Percentiles rank a stretch among this genome's conserved stretches.
Evolutionary conservation across 164 flowering plant species (phyloP).

Genomic region (Nymphaea colorata): DNA sequence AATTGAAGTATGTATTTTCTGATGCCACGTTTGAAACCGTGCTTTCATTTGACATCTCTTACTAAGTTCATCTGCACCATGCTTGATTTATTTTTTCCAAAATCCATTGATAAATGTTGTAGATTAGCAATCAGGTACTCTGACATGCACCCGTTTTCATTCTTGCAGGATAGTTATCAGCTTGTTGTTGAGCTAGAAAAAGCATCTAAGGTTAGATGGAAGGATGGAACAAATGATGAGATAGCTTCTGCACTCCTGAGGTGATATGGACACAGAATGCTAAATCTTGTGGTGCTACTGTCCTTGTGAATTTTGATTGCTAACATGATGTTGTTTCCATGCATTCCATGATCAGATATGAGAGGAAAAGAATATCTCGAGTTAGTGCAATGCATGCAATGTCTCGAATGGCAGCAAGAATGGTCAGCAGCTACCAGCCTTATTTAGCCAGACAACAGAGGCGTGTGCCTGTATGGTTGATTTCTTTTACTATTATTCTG

Average conservation of each 20-base stretch:
- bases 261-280: constrained; percentile 5
- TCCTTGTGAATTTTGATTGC: not conserved
- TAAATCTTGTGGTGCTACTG: not conserved
- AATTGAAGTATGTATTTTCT: constrained; percentile 18
- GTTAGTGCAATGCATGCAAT: constrained; percentile 16
- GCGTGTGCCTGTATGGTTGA: constrained; percentile 15
- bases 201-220: constrained; percentile 1
- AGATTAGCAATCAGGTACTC: too few species aligned
- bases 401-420: constrained; percentile 20
- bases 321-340: not conserved
- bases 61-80: not conserved
- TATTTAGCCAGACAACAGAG: constrained; percentile 11
- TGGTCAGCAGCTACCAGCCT: constrained; percentile 15
- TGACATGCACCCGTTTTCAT: not conserved
- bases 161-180: constrained; percentile 21
- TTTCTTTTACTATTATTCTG: not conserved
- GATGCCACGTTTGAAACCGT: too few species aligned
- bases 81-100: not conserved
- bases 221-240: constrained; percentile 5
- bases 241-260: constrained; percentile 18
- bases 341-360: constrained; percentile 13
- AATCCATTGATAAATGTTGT: not conserved
- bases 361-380: constrained; percentile 19
- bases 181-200: constrained; percentile 23
- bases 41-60: not conserved